Percentiles rank a stretch among this genome's conserved stretches.
Evolutionary conservation across 2,329 filamentous ascomycete genomes (phyloP).

Genomic region (Tothia fuscella): DNA sequence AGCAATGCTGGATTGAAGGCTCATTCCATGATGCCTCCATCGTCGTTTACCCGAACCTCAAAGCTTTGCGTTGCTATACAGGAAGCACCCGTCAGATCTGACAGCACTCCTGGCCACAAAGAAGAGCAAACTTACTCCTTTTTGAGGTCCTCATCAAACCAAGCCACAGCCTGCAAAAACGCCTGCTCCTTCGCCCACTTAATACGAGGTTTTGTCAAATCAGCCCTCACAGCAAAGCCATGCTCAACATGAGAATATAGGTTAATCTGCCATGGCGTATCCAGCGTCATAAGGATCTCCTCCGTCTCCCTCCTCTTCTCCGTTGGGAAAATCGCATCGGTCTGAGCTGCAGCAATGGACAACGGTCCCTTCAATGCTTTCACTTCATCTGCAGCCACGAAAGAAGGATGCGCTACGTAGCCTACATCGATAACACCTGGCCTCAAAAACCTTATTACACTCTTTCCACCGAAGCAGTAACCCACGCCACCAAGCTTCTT

Average conservation of each 20-base stretch:
- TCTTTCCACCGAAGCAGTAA: slow-evolving; percentile 42
- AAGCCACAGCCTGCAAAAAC: slow-evolving; percentile 63
- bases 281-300: slow-evolving; percentile 42
- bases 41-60: too few species aligned
- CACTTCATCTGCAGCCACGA: slow-evolving; percentile 52
- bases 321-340: slow-evolving; percentile 46
- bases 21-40: too few species aligned
- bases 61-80: background rate
- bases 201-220: slow-evolving; percentile 43
- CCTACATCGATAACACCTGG: slow-evolving; percentile 53
- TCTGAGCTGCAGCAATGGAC: slow-evolving; percentile 52
- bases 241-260: slow-evolving; percentile 61
- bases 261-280: slow-evolving; percentile 60
- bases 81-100: background rate
- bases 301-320: slow-evolving; percentile 46
- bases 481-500: slow-evolving; percentile 34
- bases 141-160: slow-evolving; percentile 58
- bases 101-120: background rate
- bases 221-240: slow-evolving; percentile 62
- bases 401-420: slow-evolving; percentile 66
- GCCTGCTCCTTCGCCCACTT: slow-evolving; percentile 71
- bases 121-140: background rate
- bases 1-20: too few species aligned
- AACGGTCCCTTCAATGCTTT: slow-evolving; percentile 43
- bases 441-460: slow-evolving; percentile 50